Evolutionary conservation across 164 flowering plant genomes (phyloP).

Genomic region (Pachysandra terminalis): DNA sequence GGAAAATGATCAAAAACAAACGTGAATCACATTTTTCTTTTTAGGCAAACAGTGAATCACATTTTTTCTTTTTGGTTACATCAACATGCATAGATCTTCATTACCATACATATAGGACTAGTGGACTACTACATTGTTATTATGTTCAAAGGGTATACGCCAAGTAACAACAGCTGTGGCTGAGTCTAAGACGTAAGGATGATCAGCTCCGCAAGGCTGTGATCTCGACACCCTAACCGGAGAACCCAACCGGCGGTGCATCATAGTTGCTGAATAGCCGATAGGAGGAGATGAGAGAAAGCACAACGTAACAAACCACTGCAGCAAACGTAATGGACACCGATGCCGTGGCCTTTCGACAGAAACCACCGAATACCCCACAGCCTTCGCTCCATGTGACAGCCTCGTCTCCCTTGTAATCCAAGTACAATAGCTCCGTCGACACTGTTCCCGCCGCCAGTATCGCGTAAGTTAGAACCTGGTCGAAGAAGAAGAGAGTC

Average conservation of each 20-base stretch:
- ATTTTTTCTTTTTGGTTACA: no score
- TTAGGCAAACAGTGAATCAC: no score
- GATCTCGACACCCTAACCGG: constrained; percentile 27
- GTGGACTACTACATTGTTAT: no score
- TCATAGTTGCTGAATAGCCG: constrained; percentile 76
- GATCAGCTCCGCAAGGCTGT: constrained; percentile 21
- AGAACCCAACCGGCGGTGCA: constrained; percentile 35
- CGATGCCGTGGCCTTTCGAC: constrained; percentile 56
- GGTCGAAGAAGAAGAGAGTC: constrained; percentile 83
- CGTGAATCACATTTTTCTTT: no score
- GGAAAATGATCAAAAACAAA: no score
- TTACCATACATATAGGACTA: no score
- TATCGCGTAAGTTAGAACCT: constrained; percentile 71
- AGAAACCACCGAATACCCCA: constrained; percentile 50
- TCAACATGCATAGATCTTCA: no score
- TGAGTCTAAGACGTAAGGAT: no score
- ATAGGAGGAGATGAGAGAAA: constrained; percentile 79
- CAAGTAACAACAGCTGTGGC: no score
- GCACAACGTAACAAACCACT: constrained; percentile 47
- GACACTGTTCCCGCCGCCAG: constrained; percentile 77
- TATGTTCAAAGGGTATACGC: no score
- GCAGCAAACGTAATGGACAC: constrained; percentile 54
- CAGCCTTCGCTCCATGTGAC: constrained; percentile 70
- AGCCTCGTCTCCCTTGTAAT: constrained; percentile 60
- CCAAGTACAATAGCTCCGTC: constrained; percentile 66